Evolutionary conservation across 2,329 filamentous ascomycete genomes (phyloP).

Genomic region (Orbilia quercus): DNA sequence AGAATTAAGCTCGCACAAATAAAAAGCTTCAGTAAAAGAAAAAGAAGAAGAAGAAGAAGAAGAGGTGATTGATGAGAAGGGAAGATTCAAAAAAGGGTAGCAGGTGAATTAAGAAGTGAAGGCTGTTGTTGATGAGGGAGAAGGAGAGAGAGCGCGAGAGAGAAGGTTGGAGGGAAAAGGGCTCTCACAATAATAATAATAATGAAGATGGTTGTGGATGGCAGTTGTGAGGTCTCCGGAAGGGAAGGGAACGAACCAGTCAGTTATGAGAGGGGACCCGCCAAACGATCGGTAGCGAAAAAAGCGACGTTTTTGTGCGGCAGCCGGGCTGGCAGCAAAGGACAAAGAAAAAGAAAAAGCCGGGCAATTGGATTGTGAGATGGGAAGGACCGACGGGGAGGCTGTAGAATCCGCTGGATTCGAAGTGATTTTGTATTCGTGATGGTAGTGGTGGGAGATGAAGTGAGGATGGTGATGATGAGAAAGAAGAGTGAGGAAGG

Average conservation of each 20-base stretch:
- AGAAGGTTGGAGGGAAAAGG: slow-evolving; percentile 34
- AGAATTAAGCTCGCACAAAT: neutral
- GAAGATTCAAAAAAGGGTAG: neutral
- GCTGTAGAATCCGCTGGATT: slow-evolving; percentile 16
- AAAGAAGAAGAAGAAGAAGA: neutral
- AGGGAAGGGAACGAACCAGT: slow-evolving; percentile 14
- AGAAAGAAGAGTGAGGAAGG: slow-evolving; percentile 1
- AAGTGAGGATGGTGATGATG: neutral
- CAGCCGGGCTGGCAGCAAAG: slow-evolving; percentile 21
- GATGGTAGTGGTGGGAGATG: neutral
- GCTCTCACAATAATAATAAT: slow-evolving; percentile 15
- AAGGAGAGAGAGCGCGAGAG: slow-evolving; percentile 27
- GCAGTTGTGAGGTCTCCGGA: slow-evolving; percentile 6
- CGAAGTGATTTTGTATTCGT: no score
- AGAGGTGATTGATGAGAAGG: neutral
- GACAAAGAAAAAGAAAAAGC: neutral
- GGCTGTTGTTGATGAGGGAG: slow-evolving; percentile 7
- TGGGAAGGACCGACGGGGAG: neutral
- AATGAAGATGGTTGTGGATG: neutral
- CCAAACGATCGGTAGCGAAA: slow-evolving; percentile 39
- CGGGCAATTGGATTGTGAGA: neutral
- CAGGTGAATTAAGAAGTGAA: neutral
- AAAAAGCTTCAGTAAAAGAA: neutral
- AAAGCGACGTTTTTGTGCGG: slow-evolving; percentile 56
- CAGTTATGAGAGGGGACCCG: slow-evolving; percentile 32